Evolutionary conservation across 2,329 filamentous ascomycete species (phyloP).

Genomic region (Exophiala bonariae): DNA sequence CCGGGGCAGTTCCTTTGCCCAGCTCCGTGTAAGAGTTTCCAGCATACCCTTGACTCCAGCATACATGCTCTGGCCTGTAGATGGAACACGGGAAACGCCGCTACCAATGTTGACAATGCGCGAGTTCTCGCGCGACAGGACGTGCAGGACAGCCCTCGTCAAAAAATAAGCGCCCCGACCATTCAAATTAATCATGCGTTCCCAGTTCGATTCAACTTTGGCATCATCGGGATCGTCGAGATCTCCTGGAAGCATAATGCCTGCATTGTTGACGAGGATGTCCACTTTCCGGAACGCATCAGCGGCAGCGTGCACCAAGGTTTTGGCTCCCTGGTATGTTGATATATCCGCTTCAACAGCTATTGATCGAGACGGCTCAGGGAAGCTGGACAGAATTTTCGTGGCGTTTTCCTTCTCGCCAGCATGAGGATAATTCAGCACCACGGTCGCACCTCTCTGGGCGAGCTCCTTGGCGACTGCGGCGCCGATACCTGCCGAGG

Average conservation of each 20-base stretch:
- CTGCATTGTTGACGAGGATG: slow-evolving; percentile 40
- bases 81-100: slow-evolving; percentile 37
- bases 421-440: slow-evolving; percentile 42
- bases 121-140: slow-evolving; percentile 33
- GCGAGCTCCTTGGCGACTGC: slow-evolving; percentile 50
- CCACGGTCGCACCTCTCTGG: slow-evolving; percentile 34
- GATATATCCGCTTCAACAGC: slow-evolving; percentile 43
- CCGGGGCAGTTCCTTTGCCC: slow-evolving; percentile 36
- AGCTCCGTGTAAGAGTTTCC: slow-evolving; percentile 46
- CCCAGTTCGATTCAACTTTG: slow-evolving; percentile 2
- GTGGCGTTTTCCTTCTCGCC: slow-evolving; percentile 35
- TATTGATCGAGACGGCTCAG: too few species aligned
- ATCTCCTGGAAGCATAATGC: slow-evolving; percentile 35
- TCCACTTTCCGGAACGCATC: slow-evolving; percentile 28
- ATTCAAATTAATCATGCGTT: slow-evolving; percentile 14
- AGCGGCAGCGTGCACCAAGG: slow-evolving; percentile 21
- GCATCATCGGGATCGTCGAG: slow-evolving; percentile 34
- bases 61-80: slow-evolving; percentile 43
- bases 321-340: slow-evolving; percentile 13
- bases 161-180: slow-evolving; percentile 18
- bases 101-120: slow-evolving; percentile 48
- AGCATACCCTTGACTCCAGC: slow-evolving; percentile 52
- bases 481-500: slow-evolving; percentile 51
- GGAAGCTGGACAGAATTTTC: slow-evolving; percentile 27
- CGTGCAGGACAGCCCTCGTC: slow-evolving; percentile 36